Evolutionary conservation across 257 asterid species (phyloP).

Genomic region (Cordia subcordata): DNA sequence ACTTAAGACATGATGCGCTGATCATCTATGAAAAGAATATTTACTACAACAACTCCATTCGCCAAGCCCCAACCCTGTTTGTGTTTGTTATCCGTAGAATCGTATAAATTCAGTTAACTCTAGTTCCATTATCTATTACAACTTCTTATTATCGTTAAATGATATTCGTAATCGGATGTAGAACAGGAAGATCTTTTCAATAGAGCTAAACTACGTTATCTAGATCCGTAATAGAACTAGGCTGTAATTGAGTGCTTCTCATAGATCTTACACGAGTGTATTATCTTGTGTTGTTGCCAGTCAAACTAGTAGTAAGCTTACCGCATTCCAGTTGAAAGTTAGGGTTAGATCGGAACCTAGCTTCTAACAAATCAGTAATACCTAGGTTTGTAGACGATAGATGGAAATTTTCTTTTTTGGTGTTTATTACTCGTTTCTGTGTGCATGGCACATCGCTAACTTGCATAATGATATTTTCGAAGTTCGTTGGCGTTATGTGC

Average conservation of each 20-base stretch:
- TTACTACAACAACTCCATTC: too few relatives aligned
- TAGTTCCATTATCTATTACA: neutral
- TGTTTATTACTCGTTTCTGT: too few relatives aligned
- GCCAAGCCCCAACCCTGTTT: too few relatives aligned
- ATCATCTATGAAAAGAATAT: too few relatives aligned
- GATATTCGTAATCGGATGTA: neutral
- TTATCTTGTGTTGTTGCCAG: neutral
- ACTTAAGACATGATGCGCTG: neutral
- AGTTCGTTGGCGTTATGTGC: neutral
- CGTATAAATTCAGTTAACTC: neutral
- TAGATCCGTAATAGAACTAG: too few relatives aligned
- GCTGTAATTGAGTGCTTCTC: neutral
- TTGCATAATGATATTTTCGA: neutral
- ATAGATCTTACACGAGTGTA: neutral
- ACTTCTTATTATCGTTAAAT: neutral
- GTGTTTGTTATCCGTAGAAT: neutral
- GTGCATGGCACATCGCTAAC: neutral
- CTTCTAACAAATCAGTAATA: neutral
- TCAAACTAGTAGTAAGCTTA: neutral
- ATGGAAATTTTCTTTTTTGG: too few relatives aligned
- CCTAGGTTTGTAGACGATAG: too few relatives aligned
- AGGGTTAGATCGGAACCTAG: neutral
- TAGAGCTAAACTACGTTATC: too few relatives aligned
- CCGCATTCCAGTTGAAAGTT: too few relatives aligned
- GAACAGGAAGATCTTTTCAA: too few relatives aligned